Base-by-base conservation (phyloP, 1,284 basidiomycete species). In the Cystobasidium slooffiae region DNA sequence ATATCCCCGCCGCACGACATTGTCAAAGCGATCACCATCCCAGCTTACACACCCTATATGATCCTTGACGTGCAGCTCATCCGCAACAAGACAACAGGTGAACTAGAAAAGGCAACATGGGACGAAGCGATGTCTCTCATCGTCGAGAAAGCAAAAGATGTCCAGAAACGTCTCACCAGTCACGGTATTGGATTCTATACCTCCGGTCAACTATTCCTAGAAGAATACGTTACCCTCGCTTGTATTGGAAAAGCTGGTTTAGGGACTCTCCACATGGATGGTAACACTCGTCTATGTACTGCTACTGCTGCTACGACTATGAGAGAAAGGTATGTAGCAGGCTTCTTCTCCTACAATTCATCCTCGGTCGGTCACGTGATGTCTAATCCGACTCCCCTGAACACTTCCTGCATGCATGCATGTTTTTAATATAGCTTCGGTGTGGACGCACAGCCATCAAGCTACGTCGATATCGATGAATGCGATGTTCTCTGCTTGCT, bases 151-250 rank as follows among this genome's bases (percentile, higher is more conserved):
- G 44, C 67, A 6, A 58, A 56, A 59, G 67, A 68, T 55, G 55
- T 68, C 20, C 53, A 68, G 43, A 59, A 59, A 41, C 67, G 67
- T 39, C 67, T 68, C n/a, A 58, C 67, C 3, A 46, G 49, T 20
- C 55, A 68, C 24, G 67, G 67, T n/a, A 68, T 68, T 39, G 67
- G 37, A 7, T 68, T 68, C 43, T 68, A 68, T 44, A 68, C 67
- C 43, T 68, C 67, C 14, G 67, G 67, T 14, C 67, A 68, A 43
- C 43, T 68, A 16, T 68, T 68, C 31, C 53, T 68, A 8, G 67
- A 68, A 49, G 67, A 68, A 44, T 68, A 68, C 46, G 37, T 68
- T 14, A 68, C 67, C 10, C 67, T 68, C n/a, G 53, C 67, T 22
- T 22, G 56, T 9, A 58, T 68, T 39, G 67, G 67, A 1, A 68